Evolutionary conservation across 129 eudicot genomes (phyloP), one percentile per base, ranked within the genome.

Genomic region (Tanacetum coccineum): DNA sequence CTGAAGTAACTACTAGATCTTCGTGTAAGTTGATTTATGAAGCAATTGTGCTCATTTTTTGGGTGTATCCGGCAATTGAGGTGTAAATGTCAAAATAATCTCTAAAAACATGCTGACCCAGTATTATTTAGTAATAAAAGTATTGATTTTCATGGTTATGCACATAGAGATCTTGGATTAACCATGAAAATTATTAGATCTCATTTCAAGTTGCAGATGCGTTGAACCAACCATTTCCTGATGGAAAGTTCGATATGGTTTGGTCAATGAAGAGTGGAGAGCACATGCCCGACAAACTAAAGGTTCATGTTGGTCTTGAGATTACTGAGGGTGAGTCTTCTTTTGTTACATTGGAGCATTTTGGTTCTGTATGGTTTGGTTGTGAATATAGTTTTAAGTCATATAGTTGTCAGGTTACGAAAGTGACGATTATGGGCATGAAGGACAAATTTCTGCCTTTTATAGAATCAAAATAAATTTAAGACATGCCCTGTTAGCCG

Each of bases 231-330:
- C 97, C 97, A 9, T 91, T 91, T 78, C 85, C 94, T 14, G 91
- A 87, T 81, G 94, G 90, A 42, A 73, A 87, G 69, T 91, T 91
- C 70, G 97, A 91, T 66, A 66, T 91, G 64, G 94, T 87, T 63
- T 87, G 96, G 97, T 91, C 97, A 59, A 91, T 91, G 96, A 96
- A 91, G 87, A 91, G 97, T 63, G 97, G 94, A 42, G 97, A 91
- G 46, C 97, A 91, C 82, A 91, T 91, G 97, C 97, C 97, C 18
- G 88, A 91, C 73, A 91, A 91, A 79, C 52, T 58, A 55, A 83
- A 87, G 96, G 97, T 91, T 78, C 20, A 87, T 80, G 81, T 84
- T 77, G 88, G 80, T 21, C 87, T 91, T 73, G 81, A 87, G 81
- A 80, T 85, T 66, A 93, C 97, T 44, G 46, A 26, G 14, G 83